These are phyloP conservation scores for Macrocystidia cucumis DNA, from an alignment of 1,284 basidiomycete species.

Conservation along the genomic window DNA sequence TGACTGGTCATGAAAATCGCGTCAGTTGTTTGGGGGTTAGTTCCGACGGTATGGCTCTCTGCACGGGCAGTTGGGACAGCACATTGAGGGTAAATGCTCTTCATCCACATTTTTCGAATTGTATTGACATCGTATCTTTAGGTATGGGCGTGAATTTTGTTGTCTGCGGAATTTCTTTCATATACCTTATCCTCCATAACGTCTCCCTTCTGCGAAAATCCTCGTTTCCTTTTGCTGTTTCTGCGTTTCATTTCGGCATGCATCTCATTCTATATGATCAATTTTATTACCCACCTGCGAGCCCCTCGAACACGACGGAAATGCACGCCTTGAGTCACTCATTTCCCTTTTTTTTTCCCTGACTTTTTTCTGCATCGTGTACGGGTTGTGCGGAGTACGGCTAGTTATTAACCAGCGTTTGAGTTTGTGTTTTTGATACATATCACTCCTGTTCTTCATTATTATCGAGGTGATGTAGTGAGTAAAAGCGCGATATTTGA, in stretches of 20 bases:
- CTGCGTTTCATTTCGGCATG: constrained; percentile 21
- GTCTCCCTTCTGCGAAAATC: constrained; percentile 14
- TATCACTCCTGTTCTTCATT: too few species aligned
- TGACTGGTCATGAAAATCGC: constrained; percentile 96
- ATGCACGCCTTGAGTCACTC: constrained; percentile 52
- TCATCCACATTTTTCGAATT: constrained; percentile 9
- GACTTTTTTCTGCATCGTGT: too few species aligned
- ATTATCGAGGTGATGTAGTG: too few species aligned
- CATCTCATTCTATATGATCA: constrained; percentile 39
- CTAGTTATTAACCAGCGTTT: too few species aligned
- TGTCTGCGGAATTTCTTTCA: too few species aligned
- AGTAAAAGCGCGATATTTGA: too few species aligned
- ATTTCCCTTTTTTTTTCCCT: constrained; percentile 45
- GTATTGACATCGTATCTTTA: constrained; percentile 15
- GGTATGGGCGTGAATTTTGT: constrained; percentile 50
- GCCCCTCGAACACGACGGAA: constrained; percentile 24
- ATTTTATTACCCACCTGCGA: constrained; percentile 39
- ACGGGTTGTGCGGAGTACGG: too few species aligned
- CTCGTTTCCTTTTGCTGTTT: constrained; percentile 18
- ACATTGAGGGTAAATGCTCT: constrained; percentile 75
- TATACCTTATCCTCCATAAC: constrained; percentile 15
- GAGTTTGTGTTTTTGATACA: too few species aligned
- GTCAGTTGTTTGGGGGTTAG: constrained; percentile 96
- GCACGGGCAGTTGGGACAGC: constrained; percentile 98
- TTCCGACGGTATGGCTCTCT: constrained; percentile 94